Evolutionary conservation across 179 eudicot genomes (phyloP).

Genomic region (Nepenthes alata): DNA sequence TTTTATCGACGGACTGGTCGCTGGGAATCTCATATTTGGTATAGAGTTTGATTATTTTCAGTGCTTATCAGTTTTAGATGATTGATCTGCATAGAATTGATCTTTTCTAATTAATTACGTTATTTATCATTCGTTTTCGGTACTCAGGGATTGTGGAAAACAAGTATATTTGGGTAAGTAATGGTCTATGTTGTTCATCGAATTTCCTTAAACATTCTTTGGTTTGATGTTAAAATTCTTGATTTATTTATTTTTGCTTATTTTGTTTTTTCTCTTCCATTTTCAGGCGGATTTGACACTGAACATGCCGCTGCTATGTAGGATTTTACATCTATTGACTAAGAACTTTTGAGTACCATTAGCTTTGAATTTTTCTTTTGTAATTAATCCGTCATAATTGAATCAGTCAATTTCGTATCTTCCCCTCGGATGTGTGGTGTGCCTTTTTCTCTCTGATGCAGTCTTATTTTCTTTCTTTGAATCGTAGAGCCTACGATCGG

Average conservation of each 20-base stretch:
- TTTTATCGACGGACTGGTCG: constrained; percentile 33
- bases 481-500: constrained; percentile 53
- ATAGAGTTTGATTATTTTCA: neutral
- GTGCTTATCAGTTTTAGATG: constrained; percentile 8
- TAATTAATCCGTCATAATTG: neutral
- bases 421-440: too few species aligned
- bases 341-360: neutral
- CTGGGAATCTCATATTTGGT: constrained; percentile 39
- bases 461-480: neutral
- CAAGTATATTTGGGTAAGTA: constrained; percentile 32
- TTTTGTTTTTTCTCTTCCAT: neutral
- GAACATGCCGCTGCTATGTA: constrained; percentile 72
- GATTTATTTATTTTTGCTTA: neutral
- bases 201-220: neutral
- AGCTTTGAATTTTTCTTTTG: neutral
- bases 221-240: too few species aligned
- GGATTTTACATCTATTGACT: neutral
- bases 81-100: constrained; percentile 3
- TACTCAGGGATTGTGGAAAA: constrained; percentile 33
- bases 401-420: too few species aligned
- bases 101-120: neutral
- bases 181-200: neutral
- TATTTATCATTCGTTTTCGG: constrained; percentile 1
- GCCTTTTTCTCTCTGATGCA: too few species aligned
- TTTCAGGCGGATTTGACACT: constrained; percentile 56